These are phyloP conservation scores for Andrographis paniculata DNA, from an alignment of 305 asterid genomes.

Conservation along the genomic window DNA sequence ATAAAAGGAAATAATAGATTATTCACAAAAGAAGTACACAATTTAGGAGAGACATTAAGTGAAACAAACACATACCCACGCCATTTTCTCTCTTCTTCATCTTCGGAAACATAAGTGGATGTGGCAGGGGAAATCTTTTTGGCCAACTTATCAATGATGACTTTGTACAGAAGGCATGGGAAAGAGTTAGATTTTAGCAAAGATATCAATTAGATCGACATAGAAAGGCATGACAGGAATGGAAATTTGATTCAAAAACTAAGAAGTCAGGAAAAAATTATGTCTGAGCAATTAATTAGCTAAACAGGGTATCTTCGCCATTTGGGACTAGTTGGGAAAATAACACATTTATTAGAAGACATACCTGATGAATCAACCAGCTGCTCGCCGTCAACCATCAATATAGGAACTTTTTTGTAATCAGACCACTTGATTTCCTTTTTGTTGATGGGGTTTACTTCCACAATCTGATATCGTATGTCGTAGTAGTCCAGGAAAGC, in stretches of 20 bases:
- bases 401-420: conserved; percentile 91
- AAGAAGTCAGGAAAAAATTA: not conserved
- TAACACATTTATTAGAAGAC: not conserved
- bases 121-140: conserved; percentile 32
- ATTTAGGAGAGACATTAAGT: conserved; percentile 1
- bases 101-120: conserved; percentile 32
- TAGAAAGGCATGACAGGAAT: conserved; percentile 5
- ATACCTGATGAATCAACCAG: conserved; percentile 80
- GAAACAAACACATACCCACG: conserved; percentile 41
- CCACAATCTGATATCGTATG: conserved; percentile 77
- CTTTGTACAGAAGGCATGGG: conserved; percentile 25
- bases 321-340: not conserved
- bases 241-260: conserved; percentile 5
- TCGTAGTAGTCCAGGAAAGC: conserved; percentile 91
- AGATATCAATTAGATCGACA: not conserved
- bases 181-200: not conserved
- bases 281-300: not conserved
- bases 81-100: conserved; percentile 85
- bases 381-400: conserved; percentile 82
- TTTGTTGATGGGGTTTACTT: conserved; percentile 92
- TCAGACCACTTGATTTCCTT: conserved; percentile 95
- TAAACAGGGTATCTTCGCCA: not conserved
- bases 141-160: conserved; percentile 53
- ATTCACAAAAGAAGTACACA: not conserved
- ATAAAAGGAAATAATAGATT: not conserved